phyloP scores from a whole-genome alignment of 257 asterid species.

The Catharanthus roseus region DNA sequence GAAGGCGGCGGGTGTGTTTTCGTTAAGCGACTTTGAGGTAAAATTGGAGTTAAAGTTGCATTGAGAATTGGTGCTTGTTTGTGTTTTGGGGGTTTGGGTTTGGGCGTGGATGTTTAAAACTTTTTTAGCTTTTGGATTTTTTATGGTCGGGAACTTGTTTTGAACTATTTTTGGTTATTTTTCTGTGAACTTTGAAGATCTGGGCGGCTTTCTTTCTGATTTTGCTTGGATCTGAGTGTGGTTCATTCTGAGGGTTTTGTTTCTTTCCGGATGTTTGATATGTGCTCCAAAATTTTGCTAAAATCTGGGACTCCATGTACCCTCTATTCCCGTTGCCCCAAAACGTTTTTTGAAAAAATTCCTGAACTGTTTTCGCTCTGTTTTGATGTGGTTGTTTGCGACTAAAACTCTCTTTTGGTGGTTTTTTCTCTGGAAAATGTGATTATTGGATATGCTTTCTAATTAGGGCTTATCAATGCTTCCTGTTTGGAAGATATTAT shows the following conservation, averaged over 20 bases:
- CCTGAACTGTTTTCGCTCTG: background rate
- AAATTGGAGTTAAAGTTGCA: background rate
- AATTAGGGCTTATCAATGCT: too few species aligned
- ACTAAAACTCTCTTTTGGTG: background rate
- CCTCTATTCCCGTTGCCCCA: background rate
- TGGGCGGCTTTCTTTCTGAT: slow-evolving; percentile 1
- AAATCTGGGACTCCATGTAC: background rate
- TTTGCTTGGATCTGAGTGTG: slow-evolving; percentile 23
- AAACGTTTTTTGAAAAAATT: background rate
- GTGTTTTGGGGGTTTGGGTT: background rate
- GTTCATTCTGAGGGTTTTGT: background rate
- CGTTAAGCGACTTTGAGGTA: background rate
- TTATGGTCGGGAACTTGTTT: background rate
- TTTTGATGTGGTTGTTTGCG: background rate
- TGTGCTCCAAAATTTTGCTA: background rate
- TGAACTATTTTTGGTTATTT: background rate
- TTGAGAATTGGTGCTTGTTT: background rate
- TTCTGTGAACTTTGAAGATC: slow-evolving; percentile 11
- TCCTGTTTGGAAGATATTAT: too few species aligned
- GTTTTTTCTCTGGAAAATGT: too few species aligned
- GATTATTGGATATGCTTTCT: too few species aligned
- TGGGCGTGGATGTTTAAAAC: background rate
- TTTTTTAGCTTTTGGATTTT: background rate
- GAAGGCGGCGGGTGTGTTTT: background rate
- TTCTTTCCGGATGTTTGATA: too few species aligned